A percentile compares a stretch with the other conserved stretches of the same genome.
Conservation (phyloP, 352 stramenopile genomes). For the Phytopythium helicoides region DNA sequence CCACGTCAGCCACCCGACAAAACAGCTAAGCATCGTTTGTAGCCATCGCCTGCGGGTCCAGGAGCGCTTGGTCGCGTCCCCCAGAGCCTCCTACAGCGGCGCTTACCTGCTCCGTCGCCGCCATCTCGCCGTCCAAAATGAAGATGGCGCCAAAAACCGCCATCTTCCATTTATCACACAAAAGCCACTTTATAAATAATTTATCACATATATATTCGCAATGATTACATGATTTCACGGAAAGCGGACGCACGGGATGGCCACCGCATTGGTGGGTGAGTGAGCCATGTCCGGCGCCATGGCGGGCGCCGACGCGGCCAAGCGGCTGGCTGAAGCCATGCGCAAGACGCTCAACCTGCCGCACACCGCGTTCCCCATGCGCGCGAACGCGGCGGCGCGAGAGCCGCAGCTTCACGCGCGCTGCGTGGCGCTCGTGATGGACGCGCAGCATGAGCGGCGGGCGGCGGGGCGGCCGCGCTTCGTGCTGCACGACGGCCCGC, state of each 20-base stretch:
- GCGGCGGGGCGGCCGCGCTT: conserved; percentile 54
- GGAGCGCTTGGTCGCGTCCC: no score
- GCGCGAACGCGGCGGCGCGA: conserved; percentile 90
- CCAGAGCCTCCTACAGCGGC: conserved; percentile 3
- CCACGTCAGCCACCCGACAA: conserved; percentile 13
- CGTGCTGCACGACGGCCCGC: conserved; percentile 97
- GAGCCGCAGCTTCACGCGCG: conserved; percentile 70
- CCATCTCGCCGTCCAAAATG: conserved; percentile 2
- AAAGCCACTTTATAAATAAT: no score
- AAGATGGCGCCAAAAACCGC: neutral
- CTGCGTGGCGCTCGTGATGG: conserved; percentile 66
- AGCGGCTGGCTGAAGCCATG: conserved; percentile 67
- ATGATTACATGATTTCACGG: no score
- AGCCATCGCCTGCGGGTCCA: no score
- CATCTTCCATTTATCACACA: no score
- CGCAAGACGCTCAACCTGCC: conserved; percentile 95
- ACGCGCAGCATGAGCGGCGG: conserved; percentile 20
- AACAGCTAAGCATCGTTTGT: no score
- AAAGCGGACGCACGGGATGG: no score
- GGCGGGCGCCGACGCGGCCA: conserved; percentile 29
- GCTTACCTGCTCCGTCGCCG: neutral
- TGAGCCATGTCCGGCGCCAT: conserved; percentile 4
- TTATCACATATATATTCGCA: no score
- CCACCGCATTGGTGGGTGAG: neutral
- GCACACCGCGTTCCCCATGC: conserved; percentile 95